Conservation (phyloP, 2,329 filamentous ascomycete genomes). For the Aureobasidium vineae region DNA sequence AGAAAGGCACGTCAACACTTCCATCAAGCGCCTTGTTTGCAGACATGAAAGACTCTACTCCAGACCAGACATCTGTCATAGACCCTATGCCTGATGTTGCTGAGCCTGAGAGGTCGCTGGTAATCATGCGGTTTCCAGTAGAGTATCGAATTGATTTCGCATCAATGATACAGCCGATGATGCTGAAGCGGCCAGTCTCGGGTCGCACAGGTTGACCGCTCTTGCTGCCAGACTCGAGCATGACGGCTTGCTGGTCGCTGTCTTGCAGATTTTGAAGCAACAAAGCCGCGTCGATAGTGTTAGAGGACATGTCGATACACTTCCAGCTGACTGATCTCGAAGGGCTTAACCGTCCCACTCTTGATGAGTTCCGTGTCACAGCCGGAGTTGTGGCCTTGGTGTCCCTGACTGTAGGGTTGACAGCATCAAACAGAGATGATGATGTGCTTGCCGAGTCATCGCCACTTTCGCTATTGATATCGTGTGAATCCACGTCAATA, state of each 20-base stretch:
- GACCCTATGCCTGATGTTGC: not conserved
- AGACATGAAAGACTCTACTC: constrained; percentile 42
- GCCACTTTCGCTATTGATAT: not conserved
- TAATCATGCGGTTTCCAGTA: constrained; percentile 15
- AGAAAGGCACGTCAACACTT: constrained; percentile 57
- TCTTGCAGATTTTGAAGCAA: constrained; percentile 41
- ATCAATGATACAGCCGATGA: constrained; percentile 66
- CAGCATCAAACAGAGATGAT: constrained; percentile 24
- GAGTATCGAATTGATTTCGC: constrained; percentile 38
- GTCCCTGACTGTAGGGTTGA: constrained; percentile 11
- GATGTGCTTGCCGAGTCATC: constrained; percentile 9
- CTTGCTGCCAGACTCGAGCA: constrained; percentile 51
- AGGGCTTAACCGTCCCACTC: not conserved
- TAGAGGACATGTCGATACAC: not conserved
- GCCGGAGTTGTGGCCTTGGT: constrained; percentile 22
- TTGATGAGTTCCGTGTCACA: constrained; percentile 12
- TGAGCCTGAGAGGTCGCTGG: constrained; percentile 11
- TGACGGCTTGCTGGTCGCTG: constrained; percentile 40
- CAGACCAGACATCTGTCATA: constrained; percentile 23
- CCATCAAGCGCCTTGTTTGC: constrained; percentile 39
- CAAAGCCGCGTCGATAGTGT: constrained; percentile 37
- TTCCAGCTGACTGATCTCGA: constrained; percentile 2
- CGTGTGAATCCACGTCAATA: not conserved
- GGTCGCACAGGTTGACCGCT: constrained; percentile 43
- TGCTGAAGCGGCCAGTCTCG: constrained; percentile 65